Base-by-base conservation (phyloP, 257 asterid species). In the Echium plantagineum region DNA sequence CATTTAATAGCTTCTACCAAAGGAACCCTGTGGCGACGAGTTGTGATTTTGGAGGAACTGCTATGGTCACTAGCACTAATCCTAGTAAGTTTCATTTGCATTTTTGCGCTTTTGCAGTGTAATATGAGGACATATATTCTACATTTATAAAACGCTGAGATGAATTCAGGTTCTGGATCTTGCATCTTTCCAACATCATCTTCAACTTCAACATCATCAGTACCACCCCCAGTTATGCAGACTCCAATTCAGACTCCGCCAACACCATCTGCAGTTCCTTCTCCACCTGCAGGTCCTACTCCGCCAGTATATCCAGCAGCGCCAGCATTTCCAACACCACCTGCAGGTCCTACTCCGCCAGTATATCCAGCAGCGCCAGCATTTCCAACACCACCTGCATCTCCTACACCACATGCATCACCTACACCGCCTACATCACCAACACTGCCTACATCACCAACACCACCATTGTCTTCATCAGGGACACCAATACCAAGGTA, bases 41-140 rank as follows among this genome's bases (percentile, higher is more conserved):
- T 80, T 91, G 98, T 31, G 95, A 88, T 65, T 91, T 91, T 69
- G 96, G 90, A 24, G 96, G 95, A 48, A 62, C 80, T 59, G 98
- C 98, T 60, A 56, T 49, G 52, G n/a, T 84, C 19, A 88, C 95
- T 66, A 82, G 30, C 52, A 30, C 52, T 15, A 88, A 91, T 80
- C 98, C 98, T 72, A 88, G 98, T 91, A 79, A 67, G 87, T 60
- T 3, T 9, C 22, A 10, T 15, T 48, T 42, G 15, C 15, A 15
- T 52, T 42, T 42, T 20, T 30, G n/a, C 52, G 21, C 54, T 55
- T 42, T 42, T 17, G 13, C 60, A 22, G 22, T 13, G 21, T 55
- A 6, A 19, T 55, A 1, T 38, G 32, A 32, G 28, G 15, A 42
- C 19, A 9, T 56, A 21, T 21, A 21, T 56, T 5, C 12, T 56